phyloP scores from a whole-genome alignment of 352 stramenopile species.

The Globisporangium abappressorium region DNA sequence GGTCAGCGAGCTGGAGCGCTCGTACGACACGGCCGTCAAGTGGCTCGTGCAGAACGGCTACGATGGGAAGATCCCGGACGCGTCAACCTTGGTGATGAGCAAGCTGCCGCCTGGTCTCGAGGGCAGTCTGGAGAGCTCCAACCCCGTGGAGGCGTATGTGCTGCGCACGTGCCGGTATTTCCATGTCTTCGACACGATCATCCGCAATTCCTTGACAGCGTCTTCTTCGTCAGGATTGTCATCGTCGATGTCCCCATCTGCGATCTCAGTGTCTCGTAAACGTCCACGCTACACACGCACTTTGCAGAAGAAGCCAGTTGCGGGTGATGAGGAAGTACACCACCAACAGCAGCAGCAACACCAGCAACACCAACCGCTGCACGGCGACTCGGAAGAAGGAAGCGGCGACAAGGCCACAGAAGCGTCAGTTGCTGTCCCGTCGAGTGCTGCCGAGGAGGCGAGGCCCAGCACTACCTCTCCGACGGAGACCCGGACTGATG shows the following conservation, averaged over 20 bases:
- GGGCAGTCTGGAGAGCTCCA: constrained; percentile 8
- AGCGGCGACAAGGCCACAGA: neutral
- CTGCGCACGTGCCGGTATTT: constrained; percentile 70
- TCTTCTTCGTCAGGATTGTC: constrained; percentile 11
- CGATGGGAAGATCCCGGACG: constrained; percentile 23
- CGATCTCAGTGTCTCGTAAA: neutral
- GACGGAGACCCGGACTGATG: neutral
- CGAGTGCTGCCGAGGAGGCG: neutral
- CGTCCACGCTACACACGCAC: neutral
- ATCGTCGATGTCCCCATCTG: neutral
- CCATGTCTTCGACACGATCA: constrained; percentile 57
- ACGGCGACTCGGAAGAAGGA: neutral
- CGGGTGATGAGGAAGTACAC: neutral
- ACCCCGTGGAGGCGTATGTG: constrained; percentile 46
- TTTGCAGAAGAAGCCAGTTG: neutral
- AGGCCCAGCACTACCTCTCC: neutral
- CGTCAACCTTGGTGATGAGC: constrained; percentile 15
- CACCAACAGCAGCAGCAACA: neutral
- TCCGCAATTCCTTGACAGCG: constrained; percentile 27
- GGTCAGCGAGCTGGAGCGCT: constrained; percentile 72
- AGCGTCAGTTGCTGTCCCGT: too few relatives aligned
- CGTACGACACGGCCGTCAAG: constrained; percentile 46
- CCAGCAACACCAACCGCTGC: neutral
- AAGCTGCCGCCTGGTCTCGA: neutral
- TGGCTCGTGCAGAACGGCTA: constrained; percentile 55